Base-by-base conservation (phyloP, 176 grass and related monocot species). In the Panicum miliaceum region DNA sequence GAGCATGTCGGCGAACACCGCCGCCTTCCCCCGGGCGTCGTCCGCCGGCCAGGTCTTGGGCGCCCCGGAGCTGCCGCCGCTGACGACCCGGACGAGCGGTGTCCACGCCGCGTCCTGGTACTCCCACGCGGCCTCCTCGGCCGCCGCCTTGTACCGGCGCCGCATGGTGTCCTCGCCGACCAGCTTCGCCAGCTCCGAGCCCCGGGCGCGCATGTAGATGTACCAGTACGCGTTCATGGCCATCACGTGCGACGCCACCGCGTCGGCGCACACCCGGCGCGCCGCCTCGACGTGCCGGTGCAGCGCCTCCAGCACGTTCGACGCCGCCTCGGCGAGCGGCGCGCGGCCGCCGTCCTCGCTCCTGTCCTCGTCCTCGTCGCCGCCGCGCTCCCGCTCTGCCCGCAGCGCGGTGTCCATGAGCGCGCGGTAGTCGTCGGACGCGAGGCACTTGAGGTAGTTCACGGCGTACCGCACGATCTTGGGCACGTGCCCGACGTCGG, bases 141-240 rank as follows among this genome's bases (percentile, higher is more conserved):
- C 92, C 27, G 86, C 73, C 14, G 67, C 70, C 67, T 94, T 94
- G 76, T 84, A 91, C 59, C 65, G 71, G 35, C 71, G 80, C 51
- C 67, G 69, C 86, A 91, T 89, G 9, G 81, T 12, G 12, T 94
- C 92, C 63, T 94, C 92, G 22, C 92, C 92, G 19, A 89, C 41
- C 25, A 91, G 76, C 66, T 20, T 84, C 40, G 92, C 84, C 6
- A 91, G 89, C 81, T 94, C 89, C 25, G 86, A 59, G 2, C 92
- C 92, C 8, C 81, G 68, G 25, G 84, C 58, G 6, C 92, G 87
- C 89, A 89, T 94, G 92, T 89, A 91, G 12, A 94, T 82, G 89
- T 94, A 89, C 92, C 92, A 94, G 86, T 94, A 94, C 22, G 92
- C 68, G 73, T 94, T 94, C 80, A 89, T 94, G 26, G 92, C 89